Evolutionary conservation across 1,139 yeast genomes (phyloP), one percentile per base, ranked within the genome.

Genomic region (Debaryomyces robertsiae): DNA sequence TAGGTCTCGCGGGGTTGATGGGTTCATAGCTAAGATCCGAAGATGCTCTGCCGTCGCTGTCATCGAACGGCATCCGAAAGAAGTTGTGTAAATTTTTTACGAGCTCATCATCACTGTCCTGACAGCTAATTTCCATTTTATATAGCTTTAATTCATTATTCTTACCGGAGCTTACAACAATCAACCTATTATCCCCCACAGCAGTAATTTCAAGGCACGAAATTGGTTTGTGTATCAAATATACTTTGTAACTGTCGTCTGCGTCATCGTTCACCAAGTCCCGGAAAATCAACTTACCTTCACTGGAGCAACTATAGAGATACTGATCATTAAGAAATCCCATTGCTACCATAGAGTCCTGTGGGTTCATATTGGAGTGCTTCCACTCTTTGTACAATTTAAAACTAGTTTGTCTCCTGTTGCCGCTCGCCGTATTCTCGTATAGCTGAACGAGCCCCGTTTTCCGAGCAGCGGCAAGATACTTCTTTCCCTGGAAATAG

Each of bases 141-240:
- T 65, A 67, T 19, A 60, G 39, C 42, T 68, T 69, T 24, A 76
- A 50, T 32, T 72, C 79, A 38, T 67, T 65, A 41, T 73, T 69
- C 46, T 73, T 69, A 3, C 82, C 81, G 2, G 79, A 79, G 39
- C 67, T 57, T 1, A 68, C 69, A 24, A 67, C 53, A 4, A 46
- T 37, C 17, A 56, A 42, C 10, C 50, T 49, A 24, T 45, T 48
- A 22, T 40, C 48, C 11, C 39, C 37, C 9, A 42, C 37, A 33
- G 46, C 42, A 11, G 44, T 45, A 3, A 72, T 55, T 27, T 63
- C 57, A 27, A 73, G 55, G 28, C 65, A 60, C 13, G 69, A 58
- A 1, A 77, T 60, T 1, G 77, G 75, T 11, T 55, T 61, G 14
- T 61, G 61, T 15, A 74, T 55, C 32, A 55, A 46, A 42, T 52